phyloP scores from a whole-genome alignment of 2,329 filamentous ascomycete genomes.

The Lojkania enalia region DNA sequence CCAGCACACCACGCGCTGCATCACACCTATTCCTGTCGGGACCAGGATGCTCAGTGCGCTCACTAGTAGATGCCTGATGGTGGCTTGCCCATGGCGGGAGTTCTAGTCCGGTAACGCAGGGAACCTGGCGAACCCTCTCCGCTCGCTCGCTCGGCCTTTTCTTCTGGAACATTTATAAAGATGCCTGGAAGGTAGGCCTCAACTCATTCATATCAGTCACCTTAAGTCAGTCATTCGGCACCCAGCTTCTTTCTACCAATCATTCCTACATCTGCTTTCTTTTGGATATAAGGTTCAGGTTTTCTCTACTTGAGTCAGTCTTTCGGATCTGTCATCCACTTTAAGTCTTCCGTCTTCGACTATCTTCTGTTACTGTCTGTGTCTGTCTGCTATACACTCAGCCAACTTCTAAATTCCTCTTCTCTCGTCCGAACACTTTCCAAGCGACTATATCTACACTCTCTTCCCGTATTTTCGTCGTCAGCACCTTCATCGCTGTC shows the following conservation, averaged over 20 bases:
- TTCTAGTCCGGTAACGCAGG: background rate
- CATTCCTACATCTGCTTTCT: background rate
- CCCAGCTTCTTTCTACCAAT: constrained; percentile 7
- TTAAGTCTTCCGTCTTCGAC: constrained; percentile 5
- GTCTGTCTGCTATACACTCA: no score
- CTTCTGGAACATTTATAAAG: constrained; percentile 34
- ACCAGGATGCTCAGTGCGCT: constrained; percentile 7
- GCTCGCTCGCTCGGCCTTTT: no score
- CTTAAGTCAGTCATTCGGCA: constrained; percentile 10
- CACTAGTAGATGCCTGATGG: constrained; percentile 35
- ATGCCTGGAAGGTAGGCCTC: constrained; percentile 30
- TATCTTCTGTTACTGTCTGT: constrained; percentile 7
- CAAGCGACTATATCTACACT: no score
- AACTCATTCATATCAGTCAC: constrained; percentile 19
- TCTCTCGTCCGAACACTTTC: no score
- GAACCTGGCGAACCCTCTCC: no score
- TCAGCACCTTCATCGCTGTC: constrained; percentile 2
- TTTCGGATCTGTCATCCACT: constrained; percentile 8
- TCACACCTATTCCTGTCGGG: constrained; percentile 31
- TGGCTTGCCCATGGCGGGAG: constrained; percentile 18
- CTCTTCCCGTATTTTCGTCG: no score
- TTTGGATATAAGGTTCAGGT: background rate
- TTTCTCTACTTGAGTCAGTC: constrained; percentile 13
- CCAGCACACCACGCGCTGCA: constrained; percentile 9
- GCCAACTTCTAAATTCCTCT: no score